phyloP scores from a whole-genome alignment of 768 basidiomycete genomes.

The Serendipita sp. region DNA sequence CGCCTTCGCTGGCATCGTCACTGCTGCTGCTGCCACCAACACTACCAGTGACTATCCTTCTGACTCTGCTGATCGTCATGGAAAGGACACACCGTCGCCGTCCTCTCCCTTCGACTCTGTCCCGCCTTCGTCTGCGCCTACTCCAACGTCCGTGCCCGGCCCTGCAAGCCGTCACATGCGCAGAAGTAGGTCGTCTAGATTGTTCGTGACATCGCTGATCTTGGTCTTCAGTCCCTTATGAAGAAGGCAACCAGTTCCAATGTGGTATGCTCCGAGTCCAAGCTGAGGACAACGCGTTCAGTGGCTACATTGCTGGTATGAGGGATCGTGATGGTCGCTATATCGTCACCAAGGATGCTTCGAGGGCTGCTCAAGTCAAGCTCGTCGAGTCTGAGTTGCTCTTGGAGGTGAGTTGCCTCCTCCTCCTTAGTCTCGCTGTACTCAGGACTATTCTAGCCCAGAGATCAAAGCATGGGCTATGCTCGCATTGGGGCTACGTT shows the following conservation, averaged over 20 bases:
- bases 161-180: not conserved
- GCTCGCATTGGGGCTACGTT: not conserved
- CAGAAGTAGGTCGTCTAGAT: not conserved
- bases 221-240: not conserved
- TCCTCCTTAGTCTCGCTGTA: not conserved
- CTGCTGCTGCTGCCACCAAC: not conserved
- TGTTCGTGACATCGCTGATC: not conserved
- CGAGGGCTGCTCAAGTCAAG: not conserved
- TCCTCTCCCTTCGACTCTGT: too few species aligned
- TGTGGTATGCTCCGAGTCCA: not conserved
- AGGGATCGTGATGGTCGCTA: not conserved
- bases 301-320: not conserved
- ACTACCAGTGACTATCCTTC: not conserved
- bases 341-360: not conserved
- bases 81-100: not conserved
- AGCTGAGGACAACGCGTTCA: not conserved
- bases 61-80: not conserved
- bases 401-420: too few species aligned
- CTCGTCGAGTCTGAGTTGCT: not conserved
- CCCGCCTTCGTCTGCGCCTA: not conserved
- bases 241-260: not conserved
- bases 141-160: not conserved
- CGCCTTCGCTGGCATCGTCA: not conserved
- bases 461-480: not conserved
- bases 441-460: not conserved